Base-by-base conservation (phyloP, 257 asterid genomes). In the Jacaranda copaia region DNA sequence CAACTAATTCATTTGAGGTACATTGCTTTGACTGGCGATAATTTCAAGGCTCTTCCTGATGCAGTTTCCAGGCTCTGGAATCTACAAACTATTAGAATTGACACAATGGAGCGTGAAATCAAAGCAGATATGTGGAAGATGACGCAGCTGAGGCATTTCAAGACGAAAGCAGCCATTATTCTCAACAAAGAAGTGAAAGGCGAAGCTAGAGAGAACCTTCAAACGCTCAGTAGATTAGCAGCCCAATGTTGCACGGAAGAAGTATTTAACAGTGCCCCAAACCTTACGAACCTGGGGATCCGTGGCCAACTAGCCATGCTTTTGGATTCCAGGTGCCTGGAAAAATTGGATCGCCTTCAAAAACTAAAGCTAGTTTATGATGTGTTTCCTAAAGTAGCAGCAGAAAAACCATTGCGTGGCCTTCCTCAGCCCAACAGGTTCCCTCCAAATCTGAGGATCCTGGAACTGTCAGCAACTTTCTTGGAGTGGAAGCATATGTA, bases 401-500 rank as follows among this genome's bases (percentile, higher is more conserved):
- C 60, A 19, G 77, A 83, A 11, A 35, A 49, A 18, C 74, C 40
- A 36, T 15, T 80, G 36, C 25, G 0, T 10, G 32, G 45, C 14
- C 81, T 88, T 19, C 89, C 88, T 0, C 75, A 19, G 39, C 45
- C 43, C 6, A 5, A 40, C 5, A 59, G 63, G 20, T 88, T 84
- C 70, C 85, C 88, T 2, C 60, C 49, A 7, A 80, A 66, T 5
- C 77, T 88, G 5, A 82, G 8, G 39, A 76, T 72, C 45, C 53
- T 88, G 43, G 75, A 80, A 3, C 35, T 87, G 25, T 78, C 80
- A 0, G 64, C 59, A 1, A 85, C 87, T 0, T 63, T 58, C 40
- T 79, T 88, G 13, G 72, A 77, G 0, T 88, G 90, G 90, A 35
- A 36, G 8, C 77, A 84, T 46, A 81, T 85, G 85, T 6, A 76